Evolutionary conservation across 2,329 filamentous ascomycete genomes (phyloP).

Genomic region (Hymenoscyphus scutula): DNA sequence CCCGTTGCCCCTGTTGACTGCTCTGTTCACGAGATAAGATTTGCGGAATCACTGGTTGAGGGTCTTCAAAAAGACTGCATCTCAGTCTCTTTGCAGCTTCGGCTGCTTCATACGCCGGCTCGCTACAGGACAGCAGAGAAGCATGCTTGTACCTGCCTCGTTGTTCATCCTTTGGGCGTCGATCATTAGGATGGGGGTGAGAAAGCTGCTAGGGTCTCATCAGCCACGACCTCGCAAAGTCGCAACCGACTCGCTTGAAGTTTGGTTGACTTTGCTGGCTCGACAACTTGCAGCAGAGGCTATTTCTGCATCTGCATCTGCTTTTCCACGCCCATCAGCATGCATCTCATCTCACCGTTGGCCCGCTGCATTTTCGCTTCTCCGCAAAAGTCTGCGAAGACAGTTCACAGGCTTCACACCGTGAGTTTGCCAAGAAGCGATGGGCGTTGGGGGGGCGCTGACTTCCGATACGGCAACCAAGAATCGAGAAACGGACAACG

Average conservation of each 20-base stretch:
- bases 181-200: constrained; percentile 17
- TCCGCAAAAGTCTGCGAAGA: not conserved
- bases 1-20: constrained; percentile 9
- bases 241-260: constrained; percentile 13
- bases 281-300: not conserved
- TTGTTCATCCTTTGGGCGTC: constrained; percentile 17
- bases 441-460: not conserved
- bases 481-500: constrained; percentile 4
- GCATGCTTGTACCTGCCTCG: constrained; percentile 17
- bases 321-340: constrained; percentile 5
- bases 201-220: not conserved
- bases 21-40: constrained; percentile 21
- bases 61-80: not conserved
- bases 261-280: constrained; percentile 1
- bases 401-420: not conserved
- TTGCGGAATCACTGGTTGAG: not conserved
- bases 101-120: not conserved
- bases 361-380: not conserved
- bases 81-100: not conserved
- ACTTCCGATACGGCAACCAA: constrained; percentile 5
- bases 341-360: constrained; percentile 1
- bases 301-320: constrained; percentile 1
- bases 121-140: not conserved
- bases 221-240: constrained; percentile 11
- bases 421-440: not conserved